Evolutionary conservation across 192 early-diverging fungal genomes (phyloP), one percentile per base, ranked within the genome.

Genomic region (Backusella westeae): DNA sequence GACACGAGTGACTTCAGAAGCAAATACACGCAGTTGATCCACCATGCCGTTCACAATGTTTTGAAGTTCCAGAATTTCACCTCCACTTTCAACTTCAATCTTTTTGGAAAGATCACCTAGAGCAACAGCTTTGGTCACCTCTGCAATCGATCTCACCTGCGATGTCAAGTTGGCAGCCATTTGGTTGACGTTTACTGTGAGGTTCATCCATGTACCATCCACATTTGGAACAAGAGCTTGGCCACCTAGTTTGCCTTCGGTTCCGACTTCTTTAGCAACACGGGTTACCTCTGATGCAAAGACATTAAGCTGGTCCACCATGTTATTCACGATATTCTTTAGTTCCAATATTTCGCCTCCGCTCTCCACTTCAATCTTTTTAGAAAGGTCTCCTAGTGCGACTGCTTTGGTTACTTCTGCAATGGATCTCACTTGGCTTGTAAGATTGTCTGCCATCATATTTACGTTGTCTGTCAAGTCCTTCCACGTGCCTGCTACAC

Each of bases 281-380:
- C 89, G 85, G 7, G 89, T 88, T 10, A 94, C 89, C 74, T 92
- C 89, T 1, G 81, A 78, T 0, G 89, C 85, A 78, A 90, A 89
- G 4, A 82, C 84, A 4, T 80, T 77, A 49, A 89, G 78, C 41
- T 82, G 80, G 36, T 85, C 85, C 17, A 91, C 89, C 88, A 94
- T 90, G 15, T 81, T 85, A 79, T 94, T 94, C 53, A 94, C 89
- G 1, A 89, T 92, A 34, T 87, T 82, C 74, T 94, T 94, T 0
- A 94, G 79, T 35, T 89, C 90, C 6, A 84, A 81, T 56, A 90
- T 93, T 71, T 94, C 93, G 19, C 93, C 93, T 46, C 85, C 82
- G 6, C 89, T 88, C 44, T 87, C 87, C 0, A 90, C 89, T 0
- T 81, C 85, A 23, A 94, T 91, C 76, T 91, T 92, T 71, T 88